Conservation (phyloP, 2,329 filamentous ascomycete genomes). For the Stenocarpella maydis region DNA sequence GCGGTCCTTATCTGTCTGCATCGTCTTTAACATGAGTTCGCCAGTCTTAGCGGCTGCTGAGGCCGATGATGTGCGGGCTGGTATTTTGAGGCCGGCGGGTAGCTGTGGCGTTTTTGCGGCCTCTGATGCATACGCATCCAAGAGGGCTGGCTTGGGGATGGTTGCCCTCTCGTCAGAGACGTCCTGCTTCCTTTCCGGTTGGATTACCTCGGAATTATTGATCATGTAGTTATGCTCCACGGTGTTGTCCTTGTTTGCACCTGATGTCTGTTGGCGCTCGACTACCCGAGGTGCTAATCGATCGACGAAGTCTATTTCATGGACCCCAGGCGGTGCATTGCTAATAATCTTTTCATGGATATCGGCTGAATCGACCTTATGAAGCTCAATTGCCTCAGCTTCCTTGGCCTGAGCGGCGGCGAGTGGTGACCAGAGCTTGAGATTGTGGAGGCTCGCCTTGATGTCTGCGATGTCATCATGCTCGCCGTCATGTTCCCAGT, state of each 20-base stretch:
- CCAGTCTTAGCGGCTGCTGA: neutral
- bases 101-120: neutral
- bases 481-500: constrained; percentile 1
- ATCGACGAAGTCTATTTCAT: neutral
- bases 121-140: neutral
- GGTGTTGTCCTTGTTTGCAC: neutral
- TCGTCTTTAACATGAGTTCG: neutral
- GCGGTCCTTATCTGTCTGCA: neutral
- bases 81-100: neutral
- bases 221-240: neutral
- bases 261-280: neutral
- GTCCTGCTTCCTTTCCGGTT: neutral
- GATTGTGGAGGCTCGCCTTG: neutral
- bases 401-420: neutral
- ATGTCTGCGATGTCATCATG: neutral
- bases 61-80: neutral
- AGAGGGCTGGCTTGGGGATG: neutral
- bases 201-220: neutral
- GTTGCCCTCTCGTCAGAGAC: neutral
- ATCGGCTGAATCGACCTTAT: neutral
- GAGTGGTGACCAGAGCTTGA: neutral
- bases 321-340: neutral
- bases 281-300: neutral
- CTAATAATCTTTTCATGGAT: neutral
- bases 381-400: neutral